Evolutionary conservation across 257 asterid species (phyloP).

Genomic region (Salvia hispanica): DNA sequence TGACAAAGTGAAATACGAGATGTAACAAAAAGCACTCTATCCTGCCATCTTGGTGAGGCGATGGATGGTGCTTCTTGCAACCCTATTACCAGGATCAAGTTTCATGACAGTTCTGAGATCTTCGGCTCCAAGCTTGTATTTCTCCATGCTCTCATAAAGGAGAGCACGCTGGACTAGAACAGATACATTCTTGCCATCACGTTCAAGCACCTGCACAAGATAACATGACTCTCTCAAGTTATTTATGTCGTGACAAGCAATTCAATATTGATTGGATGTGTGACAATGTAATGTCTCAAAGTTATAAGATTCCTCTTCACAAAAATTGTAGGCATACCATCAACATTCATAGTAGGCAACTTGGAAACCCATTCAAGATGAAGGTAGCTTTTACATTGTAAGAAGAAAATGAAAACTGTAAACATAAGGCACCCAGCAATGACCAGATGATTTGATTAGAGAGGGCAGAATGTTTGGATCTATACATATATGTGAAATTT

Average conservation of each 20-base stretch:
- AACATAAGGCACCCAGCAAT: background rate
- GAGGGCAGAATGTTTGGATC: background rate
- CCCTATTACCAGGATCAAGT: constrained; percentile 80
- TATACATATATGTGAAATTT: background rate
- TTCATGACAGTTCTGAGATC: constrained; percentile 96
- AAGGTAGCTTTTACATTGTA: background rate
- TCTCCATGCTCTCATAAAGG: constrained; percentile 95
- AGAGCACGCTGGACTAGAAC: constrained; percentile 94
- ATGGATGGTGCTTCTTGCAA: constrained; percentile 89
- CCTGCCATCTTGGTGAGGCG: constrained; percentile 86
- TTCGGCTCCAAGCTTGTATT: constrained; percentile 96
- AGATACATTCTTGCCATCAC: constrained; percentile 55
- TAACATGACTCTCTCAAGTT: constrained; percentile 27
- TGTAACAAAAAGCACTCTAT: constrained; percentile 30
- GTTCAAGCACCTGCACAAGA: constrained; percentile 68
- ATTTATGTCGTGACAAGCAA: constrained; percentile 10
- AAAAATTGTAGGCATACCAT: background rate
- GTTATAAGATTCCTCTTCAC: background rate
- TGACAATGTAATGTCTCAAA: background rate
- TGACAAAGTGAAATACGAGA: constrained; percentile 1
- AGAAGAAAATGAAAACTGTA: background rate
- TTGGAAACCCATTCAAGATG: constrained; percentile 9
- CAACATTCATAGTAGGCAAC: background rate
- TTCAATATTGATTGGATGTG: constrained; percentile 13
- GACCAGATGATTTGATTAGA: background rate